Evolutionary conservation across 1,284 basidiomycete species (phyloP).

Genomic region (Irpex rosettiformis): DNA sequence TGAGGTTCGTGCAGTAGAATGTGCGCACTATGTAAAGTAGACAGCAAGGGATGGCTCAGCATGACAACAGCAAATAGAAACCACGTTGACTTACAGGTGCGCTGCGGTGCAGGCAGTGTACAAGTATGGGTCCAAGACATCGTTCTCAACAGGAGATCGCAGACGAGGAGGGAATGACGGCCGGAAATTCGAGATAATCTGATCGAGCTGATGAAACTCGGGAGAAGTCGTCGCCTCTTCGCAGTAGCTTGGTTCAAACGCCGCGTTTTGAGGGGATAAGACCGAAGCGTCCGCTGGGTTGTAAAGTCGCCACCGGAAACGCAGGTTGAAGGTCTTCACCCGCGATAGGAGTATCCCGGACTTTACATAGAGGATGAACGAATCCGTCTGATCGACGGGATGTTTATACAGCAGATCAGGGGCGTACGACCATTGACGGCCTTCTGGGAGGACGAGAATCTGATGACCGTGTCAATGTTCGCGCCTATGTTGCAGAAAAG

Average conservation of each 20-base stretch:
- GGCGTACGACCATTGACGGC: constrained; percentile 68
- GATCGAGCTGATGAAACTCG: constrained; percentile 66
- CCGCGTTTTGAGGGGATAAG: constrained; percentile 20
- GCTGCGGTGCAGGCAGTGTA: constrained; percentile 62
- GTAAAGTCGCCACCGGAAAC: constrained; percentile 58
- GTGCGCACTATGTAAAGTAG: too few relatives aligned
- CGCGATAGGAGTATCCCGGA: constrained; percentile 61
- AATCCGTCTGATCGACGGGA: constrained; percentile 62
- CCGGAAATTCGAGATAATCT: constrained; percentile 51
- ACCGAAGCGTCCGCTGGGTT: constrained; percentile 44
- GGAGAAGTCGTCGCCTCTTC: constrained; percentile 52
- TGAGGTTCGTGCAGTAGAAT: constrained; percentile 73
- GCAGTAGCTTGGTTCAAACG: constrained; percentile 24
- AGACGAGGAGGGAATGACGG: constrained; percentile 57
- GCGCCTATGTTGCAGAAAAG: background rate
- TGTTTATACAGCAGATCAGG: constrained; percentile 55
- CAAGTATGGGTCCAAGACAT: constrained; percentile 61
- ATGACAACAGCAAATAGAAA: constrained; percentile 6
- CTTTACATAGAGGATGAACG: constrained; percentile 75
- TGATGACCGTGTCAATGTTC: constrained; percentile 23
- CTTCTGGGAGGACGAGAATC: constrained; percentile 49
- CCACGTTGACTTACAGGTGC: constrained; percentile 48
- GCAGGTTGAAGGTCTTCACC: constrained; percentile 69
- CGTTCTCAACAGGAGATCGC: constrained; percentile 49
- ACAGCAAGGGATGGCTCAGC: too few relatives aligned